A percentile compares a stretch with the other conserved stretches of the same genome.
Conservation (phyloP, 805 yeast species). For the Sugiyamaella floridensis region DNA sequence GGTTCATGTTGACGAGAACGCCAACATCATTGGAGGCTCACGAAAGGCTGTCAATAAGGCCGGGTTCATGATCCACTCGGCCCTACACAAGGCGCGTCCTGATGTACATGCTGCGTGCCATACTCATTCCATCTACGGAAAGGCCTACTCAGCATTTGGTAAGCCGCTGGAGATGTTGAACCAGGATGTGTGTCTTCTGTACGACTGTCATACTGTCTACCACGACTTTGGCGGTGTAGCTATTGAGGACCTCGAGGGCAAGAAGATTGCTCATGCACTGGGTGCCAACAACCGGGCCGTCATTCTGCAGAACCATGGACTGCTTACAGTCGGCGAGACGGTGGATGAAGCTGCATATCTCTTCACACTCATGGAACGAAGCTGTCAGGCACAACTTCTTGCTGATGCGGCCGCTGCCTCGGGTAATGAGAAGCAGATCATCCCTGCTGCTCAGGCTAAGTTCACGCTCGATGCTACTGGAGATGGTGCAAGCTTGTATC, state of each 20-base stretch:
- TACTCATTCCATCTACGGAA: conserved; percentile 59
- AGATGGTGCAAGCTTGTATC: conserved; percentile 62
- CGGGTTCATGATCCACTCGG: conserved; percentile 65
- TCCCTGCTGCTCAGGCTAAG: conserved; percentile 6
- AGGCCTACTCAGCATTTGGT: conserved; percentile 60
- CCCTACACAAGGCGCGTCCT: conserved; percentile 59
- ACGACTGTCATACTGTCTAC: conserved; percentile 61
- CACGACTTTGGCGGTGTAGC: conserved; percentile 74
- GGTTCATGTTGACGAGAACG: conserved; percentile 57
- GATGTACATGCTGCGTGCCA: conserved; percentile 69
- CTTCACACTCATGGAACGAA: conserved; percentile 54
- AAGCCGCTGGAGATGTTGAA: conserved; percentile 68
- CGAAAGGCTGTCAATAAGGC: conserved; percentile 54
- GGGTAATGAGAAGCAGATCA: conserved; percentile 37
- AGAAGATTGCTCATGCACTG: conserved; percentile 51
- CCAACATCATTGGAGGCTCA: conserved; percentile 56
- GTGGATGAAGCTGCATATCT: conserved; percentile 70
- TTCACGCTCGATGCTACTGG: conserved; percentile 37
- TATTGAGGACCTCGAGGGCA: conserved; percentile 56
- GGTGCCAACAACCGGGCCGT: conserved; percentile 50
- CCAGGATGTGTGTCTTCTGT: conserved; percentile 68
- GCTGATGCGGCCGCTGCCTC: conserved; percentile 49
- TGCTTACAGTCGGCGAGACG: conserved; percentile 60
- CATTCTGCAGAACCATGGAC: conserved; percentile 67
- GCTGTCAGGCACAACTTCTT: conserved; percentile 59